phyloP scores from a whole-genome alignment of 805 yeast genomes.

The Cyberlindnera subsufficiens region DNA sequence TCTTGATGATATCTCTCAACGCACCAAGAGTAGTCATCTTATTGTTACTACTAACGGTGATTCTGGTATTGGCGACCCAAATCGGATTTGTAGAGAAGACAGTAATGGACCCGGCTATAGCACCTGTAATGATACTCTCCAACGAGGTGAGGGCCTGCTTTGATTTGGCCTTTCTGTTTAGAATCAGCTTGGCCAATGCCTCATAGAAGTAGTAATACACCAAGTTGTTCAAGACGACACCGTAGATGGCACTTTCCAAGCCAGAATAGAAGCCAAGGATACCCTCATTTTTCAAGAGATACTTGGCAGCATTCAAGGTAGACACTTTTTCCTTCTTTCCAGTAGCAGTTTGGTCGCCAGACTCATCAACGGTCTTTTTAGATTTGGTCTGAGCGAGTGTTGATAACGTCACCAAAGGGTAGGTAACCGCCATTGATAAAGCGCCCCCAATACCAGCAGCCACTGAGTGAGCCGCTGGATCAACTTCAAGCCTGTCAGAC shows the following conservation, averaged over 20 bases:
- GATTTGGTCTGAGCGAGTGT: conserved; percentile 81
- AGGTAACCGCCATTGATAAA: conserved; percentile 77
- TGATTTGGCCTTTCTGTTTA: conserved; percentile 22
- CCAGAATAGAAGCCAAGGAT: conserved; percentile 74
- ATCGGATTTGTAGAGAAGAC: conserved; percentile 80
- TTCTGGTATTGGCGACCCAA: conserved; percentile 92
- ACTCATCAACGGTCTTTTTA: conserved; percentile 13
- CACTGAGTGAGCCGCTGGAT: conserved; percentile 67
- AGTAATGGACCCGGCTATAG: conserved; percentile 83
- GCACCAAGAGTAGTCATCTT: conserved; percentile 45
- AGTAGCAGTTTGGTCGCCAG: conserved; percentile 1
- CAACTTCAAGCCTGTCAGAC: conserved; percentile 22
- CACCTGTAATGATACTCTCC: conserved; percentile 35
- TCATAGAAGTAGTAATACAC: conserved; percentile 91
- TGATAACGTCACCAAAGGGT: conserved; percentile 82
- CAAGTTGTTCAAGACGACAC: conserved; percentile 81
- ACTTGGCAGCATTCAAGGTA: conserved; percentile 34
- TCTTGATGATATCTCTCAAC: conserved; percentile 54
- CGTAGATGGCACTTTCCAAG: conserved; percentile 79
- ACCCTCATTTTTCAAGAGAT: conserved; percentile 54
- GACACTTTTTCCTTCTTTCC: conserved; percentile 18
- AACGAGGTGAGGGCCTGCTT: conserved; percentile 13
- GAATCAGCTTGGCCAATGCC: conserved; percentile 45
- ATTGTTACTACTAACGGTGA: conserved; percentile 48
- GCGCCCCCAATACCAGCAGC: conserved; percentile 96